Evolutionary conservation across 2,329 filamentous ascomycete genomes (phyloP).

Genomic region (Fusarium keratoplasticum): DNA sequence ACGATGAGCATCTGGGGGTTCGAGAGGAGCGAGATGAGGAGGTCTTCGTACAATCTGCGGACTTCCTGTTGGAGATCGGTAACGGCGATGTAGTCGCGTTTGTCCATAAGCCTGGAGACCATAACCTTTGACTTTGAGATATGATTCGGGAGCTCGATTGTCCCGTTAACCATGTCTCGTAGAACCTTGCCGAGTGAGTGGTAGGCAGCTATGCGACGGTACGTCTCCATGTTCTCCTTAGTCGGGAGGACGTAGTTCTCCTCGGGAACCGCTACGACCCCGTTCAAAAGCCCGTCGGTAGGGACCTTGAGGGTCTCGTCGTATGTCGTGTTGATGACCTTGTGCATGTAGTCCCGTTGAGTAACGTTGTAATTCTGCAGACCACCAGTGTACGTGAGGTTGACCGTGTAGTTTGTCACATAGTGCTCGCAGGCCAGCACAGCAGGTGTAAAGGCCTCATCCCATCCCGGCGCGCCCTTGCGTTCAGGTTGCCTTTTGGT

Average conservation of each 20-base stretch:
- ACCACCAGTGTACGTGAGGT: conserved; percentile 25
- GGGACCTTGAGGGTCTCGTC: neutral
- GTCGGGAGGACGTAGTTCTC: conserved; percentile 30
- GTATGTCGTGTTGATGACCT: conserved; percentile 35
- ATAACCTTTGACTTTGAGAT: neutral
- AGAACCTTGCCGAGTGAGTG: conserved; percentile 26
- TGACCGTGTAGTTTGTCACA: conserved; percentile 36
- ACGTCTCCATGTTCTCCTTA: neutral
- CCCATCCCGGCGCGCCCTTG: conserved; percentile 3
- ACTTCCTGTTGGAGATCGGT: conserved; percentile 14
- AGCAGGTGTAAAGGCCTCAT: conserved; percentile 19
- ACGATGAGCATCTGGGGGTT: conserved; percentile 36
- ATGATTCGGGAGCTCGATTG: conserved; percentile 11
- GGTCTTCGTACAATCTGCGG: conserved; percentile 26
- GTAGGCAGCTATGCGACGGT: conserved; percentile 30
- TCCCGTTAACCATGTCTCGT: conserved; percentile 22
- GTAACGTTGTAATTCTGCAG: conserved; percentile 26
- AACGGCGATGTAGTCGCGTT: conserved; percentile 24
- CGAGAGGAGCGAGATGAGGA: conserved; percentile 34
- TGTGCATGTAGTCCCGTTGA: conserved; percentile 22
- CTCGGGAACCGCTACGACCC: conserved; percentile 17
- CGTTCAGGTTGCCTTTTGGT: conserved; percentile 1
- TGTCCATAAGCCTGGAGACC: conserved; percentile 22
- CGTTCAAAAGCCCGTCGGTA: conserved; percentile 27
- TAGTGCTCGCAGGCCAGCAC: conserved; percentile 40